Evolutionary conservation across 2,329 filamentous ascomycete species (phyloP).

Genomic region (Rasamsonia emersonii): DNA sequence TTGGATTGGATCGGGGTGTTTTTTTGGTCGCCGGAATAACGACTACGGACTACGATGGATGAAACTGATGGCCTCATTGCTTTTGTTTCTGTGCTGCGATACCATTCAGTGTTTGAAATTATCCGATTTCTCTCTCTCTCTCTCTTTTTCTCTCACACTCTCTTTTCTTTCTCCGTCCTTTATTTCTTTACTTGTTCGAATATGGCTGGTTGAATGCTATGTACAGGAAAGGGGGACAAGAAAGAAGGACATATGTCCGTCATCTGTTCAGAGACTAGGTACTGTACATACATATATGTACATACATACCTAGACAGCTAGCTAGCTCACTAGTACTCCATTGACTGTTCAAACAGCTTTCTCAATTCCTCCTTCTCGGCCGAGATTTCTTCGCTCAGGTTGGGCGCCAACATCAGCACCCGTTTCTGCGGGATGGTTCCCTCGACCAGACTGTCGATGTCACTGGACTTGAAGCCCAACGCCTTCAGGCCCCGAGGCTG

Average conservation of each 20-base stretch:
- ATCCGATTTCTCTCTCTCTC: too few relatives aligned
- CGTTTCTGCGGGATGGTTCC: constrained; percentile 88
- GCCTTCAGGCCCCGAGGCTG: constrained; percentile 80
- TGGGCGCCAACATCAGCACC: constrained; percentile 86
- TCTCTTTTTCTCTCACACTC: background rate
- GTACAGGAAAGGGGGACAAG: constrained; percentile 14
- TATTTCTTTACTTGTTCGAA: constrained; percentile 2
- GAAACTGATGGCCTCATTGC: too few relatives aligned
- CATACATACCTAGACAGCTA: background rate
- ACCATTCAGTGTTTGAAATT: too few relatives aligned
- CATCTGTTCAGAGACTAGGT: background rate
- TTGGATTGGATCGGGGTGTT: too few relatives aligned
- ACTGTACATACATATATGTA: background rate
- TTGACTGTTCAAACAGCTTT: constrained; percentile 56
- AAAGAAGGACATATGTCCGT: too few relatives aligned
- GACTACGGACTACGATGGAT: too few relatives aligned
- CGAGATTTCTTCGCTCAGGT: constrained; percentile 60
- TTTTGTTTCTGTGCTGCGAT: too few relatives aligned
- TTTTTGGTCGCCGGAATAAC: too few relatives aligned
- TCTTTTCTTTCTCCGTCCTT: background rate
- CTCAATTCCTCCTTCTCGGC: constrained; percentile 65
- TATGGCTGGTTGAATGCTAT: constrained; percentile 9
- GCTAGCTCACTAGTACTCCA: constrained; percentile 39
- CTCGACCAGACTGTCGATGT: constrained; percentile 80
- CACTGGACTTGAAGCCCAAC: constrained; percentile 65